A percentile compares a stretch with the other conserved stretches of the same genome.
Evolutionary conservation across 2,329 filamentous ascomycete species (phyloP).

Genomic region (Curvularia hawaiiensis): DNA sequence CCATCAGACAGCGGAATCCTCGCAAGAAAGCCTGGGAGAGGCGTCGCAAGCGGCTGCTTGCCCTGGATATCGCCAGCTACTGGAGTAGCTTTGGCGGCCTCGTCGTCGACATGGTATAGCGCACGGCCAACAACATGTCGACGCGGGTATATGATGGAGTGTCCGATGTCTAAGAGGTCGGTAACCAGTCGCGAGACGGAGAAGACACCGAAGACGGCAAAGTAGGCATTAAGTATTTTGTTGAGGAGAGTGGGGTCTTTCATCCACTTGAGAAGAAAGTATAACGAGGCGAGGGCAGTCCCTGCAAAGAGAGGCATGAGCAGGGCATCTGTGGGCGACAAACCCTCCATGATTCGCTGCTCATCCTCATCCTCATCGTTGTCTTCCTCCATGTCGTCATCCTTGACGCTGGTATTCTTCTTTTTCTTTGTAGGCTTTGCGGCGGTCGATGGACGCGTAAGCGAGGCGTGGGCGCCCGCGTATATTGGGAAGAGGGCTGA

Average conservation of each 20-base stretch:
- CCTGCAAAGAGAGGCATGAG: slow-evolving; percentile 82
- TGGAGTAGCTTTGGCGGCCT: slow-evolving; percentile 40
- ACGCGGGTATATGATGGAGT: slow-evolving; percentile 73
- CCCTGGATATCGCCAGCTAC: slow-evolving; percentile 36
- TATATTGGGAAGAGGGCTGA: slow-evolving; percentile 84
- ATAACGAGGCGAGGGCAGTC: slow-evolving; percentile 72
- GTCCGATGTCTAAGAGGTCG: slow-evolving; percentile 69
- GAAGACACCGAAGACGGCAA: slow-evolving; percentile 78
- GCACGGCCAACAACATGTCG: slow-evolving; percentile 63
- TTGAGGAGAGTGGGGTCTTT: slow-evolving; percentile 82
- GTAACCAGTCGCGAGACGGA: slow-evolving; percentile 75
- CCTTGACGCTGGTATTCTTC: slow-evolving; percentile 50
- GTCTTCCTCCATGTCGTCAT: slow-evolving; percentile 35
- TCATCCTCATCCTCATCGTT: slow-evolving; percentile 60
- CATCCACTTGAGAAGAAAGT: slow-evolving; percentile 88
- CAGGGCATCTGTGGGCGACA: slow-evolving; percentile 80
- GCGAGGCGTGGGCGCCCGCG: slow-evolving; percentile 80
- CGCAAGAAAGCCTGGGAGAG: slow-evolving; percentile 58
- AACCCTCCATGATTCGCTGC: slow-evolving; percentile 66
- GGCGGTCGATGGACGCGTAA: slow-evolving; percentile 82
- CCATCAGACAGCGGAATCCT: slow-evolving; percentile 52
- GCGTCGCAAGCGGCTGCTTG: slow-evolving; percentile 45
- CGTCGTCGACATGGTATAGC: slow-evolving; percentile 55
- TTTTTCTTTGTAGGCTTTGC: slow-evolving; percentile 63
- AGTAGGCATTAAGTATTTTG: slow-evolving; percentile 81